Conservation (phyloP, 2,329 filamentous ascomycete species). For the Phialophora verrucosa region DNA sequence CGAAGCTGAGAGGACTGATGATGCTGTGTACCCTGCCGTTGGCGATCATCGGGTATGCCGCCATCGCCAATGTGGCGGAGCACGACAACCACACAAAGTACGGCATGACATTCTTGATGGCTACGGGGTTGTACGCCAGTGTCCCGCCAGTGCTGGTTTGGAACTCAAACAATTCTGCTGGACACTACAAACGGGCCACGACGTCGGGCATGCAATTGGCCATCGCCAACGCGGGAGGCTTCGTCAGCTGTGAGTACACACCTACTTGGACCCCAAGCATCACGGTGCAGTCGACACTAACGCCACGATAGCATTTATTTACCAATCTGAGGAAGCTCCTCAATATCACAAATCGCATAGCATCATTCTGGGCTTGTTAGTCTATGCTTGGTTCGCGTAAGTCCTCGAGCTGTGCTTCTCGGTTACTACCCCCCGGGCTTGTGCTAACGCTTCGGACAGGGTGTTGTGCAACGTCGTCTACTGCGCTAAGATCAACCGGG, state of each 20-base stretch:
- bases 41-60: conserved; percentile 69
- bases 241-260: conserved; percentile 57
- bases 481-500: conserved; percentile 67
- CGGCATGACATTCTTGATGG: conserved; percentile 72
- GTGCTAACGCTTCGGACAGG: conserved; percentile 46
- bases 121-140: conserved; percentile 67
- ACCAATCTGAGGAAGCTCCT: conserved; percentile 62
- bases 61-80: conserved; percentile 62
- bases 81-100: conserved; percentile 59
- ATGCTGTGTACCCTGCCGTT: conserved; percentile 69
- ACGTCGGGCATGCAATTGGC: conserved; percentile 63
- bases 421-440: not conserved
- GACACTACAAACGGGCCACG: conserved; percentile 73
- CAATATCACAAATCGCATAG: conserved; percentile 67
- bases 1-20: conserved; percentile 66
- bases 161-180: conserved; percentile 71
- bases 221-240: conserved; percentile 70
- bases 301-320: conserved; percentile 60
- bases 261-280: not conserved
- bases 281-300: conserved; percentile 2
- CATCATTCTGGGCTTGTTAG: conserved; percentile 64
- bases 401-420: conserved; percentile 43
- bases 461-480: conserved; percentile 66
- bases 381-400: conserved; percentile 69
- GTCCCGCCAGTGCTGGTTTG: conserved; percentile 69